Evolutionary conservation across 257 asterid species (phyloP).

Genomic region (Nicotiana noctiflora): DNA sequence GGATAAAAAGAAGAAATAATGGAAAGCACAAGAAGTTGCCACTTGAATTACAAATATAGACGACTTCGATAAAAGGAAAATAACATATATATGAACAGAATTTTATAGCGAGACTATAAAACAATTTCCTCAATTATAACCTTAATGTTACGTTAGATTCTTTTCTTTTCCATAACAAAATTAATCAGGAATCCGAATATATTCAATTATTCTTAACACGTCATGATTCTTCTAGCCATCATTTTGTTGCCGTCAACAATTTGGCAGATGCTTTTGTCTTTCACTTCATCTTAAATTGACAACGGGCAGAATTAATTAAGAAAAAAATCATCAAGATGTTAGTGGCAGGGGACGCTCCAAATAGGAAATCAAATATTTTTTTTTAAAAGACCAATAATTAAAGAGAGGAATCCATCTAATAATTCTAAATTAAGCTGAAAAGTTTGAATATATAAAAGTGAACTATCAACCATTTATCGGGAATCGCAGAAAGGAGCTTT

Average conservation of each 20-base stretch:
- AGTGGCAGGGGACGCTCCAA: neutral
- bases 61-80: too few relatives aligned
- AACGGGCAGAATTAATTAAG: neutral
- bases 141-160: neutral
- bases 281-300: neutral
- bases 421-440: neutral
- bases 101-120: neutral
- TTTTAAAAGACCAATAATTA: neutral
- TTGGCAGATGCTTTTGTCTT: neutral
- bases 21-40: neutral
- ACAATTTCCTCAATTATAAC: neutral
- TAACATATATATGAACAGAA: neutral
- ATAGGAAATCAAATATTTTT: neutral
- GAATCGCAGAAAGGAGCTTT: neutral
- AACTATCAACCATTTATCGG: neutral
- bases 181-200: neutral
- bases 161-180: neutral
- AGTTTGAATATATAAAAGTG: neutral
- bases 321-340: neutral
- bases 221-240: neutral
- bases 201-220: neutral
- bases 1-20: neutral
- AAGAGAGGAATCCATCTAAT: neutral
- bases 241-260: neutral
- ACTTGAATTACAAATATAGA: neutral